Evolutionary conservation across 768 basidiomycete species (phyloP), one percentile per base, ranked within the genome.

Genomic region (Hortiboletus campestris): DNA sequence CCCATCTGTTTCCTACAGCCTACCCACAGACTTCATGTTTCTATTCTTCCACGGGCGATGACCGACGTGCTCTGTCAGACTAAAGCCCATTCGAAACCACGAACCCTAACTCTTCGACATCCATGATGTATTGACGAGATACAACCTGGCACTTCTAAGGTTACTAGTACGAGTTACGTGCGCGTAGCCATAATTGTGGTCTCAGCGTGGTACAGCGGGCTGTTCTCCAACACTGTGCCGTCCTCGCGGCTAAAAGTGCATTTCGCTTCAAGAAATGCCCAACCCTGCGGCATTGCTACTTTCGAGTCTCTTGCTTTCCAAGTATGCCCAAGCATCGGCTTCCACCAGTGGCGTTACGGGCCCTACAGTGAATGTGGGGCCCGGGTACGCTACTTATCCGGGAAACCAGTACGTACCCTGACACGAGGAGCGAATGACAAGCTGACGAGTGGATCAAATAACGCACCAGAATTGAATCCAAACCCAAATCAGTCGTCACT

Each of bases 361-460:
- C 12, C 60, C 71, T 54, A 68, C 83, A 28, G 77, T 84, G 39
- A 78, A 84, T 59, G 75, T 81, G 13, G n/a, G n/a, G n/a, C n/a
- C n/a, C n/a, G 84, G 83, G 16, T 85, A 88, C 55, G 82, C 80
- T 1, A 76, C 72, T 50, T 87, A 84, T 60, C 70, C 73, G 3
- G 85, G 84, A 2, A 84, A 83, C 55, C 70, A 71, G 10, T 76
- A 25, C 79, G 1, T 80, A 72, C 57, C 75, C 79, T 0, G 78
- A 84, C 58, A 76, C 79, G 12, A 25, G 25, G 25, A 25, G 25
- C 25, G 2, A 25, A 25, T 25, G 25, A 25, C 6, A 25, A 25
- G 25, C 25, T 25, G 25, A 25, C 25, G 25, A 25, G 25, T 6
- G 25, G 4, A 25, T 25, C 25, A 25, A 25, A 25, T 25, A 25